Base-by-base conservation (phyloP, 495 filamentous ascomycete genomes). In the Penicillium maclennaniae region DNA sequence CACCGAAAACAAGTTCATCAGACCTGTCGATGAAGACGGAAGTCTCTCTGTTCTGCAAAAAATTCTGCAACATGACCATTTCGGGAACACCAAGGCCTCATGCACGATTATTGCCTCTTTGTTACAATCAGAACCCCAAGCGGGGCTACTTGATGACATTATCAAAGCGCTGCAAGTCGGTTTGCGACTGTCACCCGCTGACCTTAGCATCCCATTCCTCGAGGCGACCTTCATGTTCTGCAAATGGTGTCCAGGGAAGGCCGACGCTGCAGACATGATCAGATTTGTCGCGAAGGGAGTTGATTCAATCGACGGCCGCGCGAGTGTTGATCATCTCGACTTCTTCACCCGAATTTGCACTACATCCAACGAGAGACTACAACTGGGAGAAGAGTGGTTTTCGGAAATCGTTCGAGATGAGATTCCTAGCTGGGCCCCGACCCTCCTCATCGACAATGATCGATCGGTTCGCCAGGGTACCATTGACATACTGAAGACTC, bases 401-500 rank as follows among this genome's bases (percentile, higher is more conserved):
- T 58, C 60, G 43, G 62, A 59, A 21, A 61, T 70, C 31, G 74
- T 81, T 10, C 69, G 85, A n/a, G 72, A 81, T 7, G 74, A 70
- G 16, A 66, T 90, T 10, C 75, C 79, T 0, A 67, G 77, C 31
- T 91, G 87, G 85, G 84, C 75, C 1, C 88, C 89, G 7, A 77
- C 82, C 3, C 62, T 93, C 23, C 74, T 91, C 17, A 79, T 80
- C 41, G 87, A 85, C 56, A 77, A 69, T 16, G 85, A 89, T 38
- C 66, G 68, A 12, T 50, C 62, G 3, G 75, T 88, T 21, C 80
- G 82, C 20, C 64, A 69, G 15, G 70, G 72, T 26, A 81, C 83
- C 1, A 75, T 84, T 45, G 70, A 71, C 5, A 69, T 87, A 44
- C 61, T 89, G 26, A 69, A 79, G 8, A 74, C 80, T 42, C 51